These are phyloP conservation scores for Clarireedia paspali DNA, from an alignment of 2,329 filamentous ascomycete species.

Conservation along the genomic window DNA sequence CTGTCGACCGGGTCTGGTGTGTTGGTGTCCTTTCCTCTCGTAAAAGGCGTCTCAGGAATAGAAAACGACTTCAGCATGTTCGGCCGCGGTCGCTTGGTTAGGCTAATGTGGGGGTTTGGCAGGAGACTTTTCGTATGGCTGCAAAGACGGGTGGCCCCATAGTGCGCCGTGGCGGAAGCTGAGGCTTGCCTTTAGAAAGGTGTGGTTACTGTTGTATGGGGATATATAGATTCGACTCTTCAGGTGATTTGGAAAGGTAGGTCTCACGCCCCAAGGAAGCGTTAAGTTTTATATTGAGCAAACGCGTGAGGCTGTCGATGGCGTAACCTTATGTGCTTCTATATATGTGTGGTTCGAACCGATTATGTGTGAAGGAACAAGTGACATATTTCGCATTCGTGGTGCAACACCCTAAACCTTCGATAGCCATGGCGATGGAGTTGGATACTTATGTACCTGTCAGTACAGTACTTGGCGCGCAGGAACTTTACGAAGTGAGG, in stretches of 20 bases:
- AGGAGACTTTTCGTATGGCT: background rate
- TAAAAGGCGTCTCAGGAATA: background rate
- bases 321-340: no score
- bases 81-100: background rate
- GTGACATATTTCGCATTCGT: no score
- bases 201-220: slow-evolving; percentile 9
- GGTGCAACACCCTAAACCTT: no score
- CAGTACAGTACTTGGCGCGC: background rate
- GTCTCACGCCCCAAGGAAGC: no score
- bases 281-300: no score
- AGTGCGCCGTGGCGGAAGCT: background rate
- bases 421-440: no score
- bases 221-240: slow-evolving; percentile 1
- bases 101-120: background rate
- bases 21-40: background rate
- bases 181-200: background rate
- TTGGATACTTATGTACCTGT: background rate
- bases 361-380: no score
- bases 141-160: background rate
- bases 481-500: background rate
- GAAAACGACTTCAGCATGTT: background rate
- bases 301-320: no score
- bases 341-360: no score
- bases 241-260: background rate
- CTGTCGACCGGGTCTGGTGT: background rate